Conservation (phyloP, 441 rosid genomes). For the Arabidopsis hybrid region DNA sequence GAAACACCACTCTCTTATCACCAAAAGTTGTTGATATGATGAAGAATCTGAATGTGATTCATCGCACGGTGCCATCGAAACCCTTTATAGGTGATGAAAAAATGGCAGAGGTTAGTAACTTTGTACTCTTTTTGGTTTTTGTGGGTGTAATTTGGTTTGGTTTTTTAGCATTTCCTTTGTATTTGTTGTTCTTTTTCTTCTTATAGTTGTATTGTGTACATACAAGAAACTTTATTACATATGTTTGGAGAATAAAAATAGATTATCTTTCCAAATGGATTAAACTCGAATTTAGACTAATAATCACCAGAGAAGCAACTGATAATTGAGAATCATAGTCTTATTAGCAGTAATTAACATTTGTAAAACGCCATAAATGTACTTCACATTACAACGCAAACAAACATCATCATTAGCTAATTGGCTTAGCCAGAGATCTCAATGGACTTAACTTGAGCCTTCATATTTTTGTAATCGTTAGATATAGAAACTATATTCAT, state of each 20-base stretch:
- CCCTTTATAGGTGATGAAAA: constrained; percentile 10
- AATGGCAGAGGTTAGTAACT: constrained; percentile 21
- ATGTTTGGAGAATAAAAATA: constrained; percentile 34
- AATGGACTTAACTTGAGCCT: too few relatives aligned
- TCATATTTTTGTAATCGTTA: too few relatives aligned
- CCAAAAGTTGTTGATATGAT: not conserved
- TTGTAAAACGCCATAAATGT: too few relatives aligned
- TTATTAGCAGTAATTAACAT: too few relatives aligned
- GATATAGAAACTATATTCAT: too few relatives aligned
- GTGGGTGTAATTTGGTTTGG: constrained; percentile 38
- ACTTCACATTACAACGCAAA: too few relatives aligned
- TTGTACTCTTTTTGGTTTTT: constrained; percentile 17
- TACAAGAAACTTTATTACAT: constrained; percentile 32
- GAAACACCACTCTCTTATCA: not conserved
- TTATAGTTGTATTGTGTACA: constrained; percentile 41
- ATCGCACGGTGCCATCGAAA: not conserved
- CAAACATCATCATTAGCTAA: too few relatives aligned
- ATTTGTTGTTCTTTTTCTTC: not conserved
- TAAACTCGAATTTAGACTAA: not conserved
- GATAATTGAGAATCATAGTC: too few relatives aligned
- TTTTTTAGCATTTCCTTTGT: constrained; percentile 23
- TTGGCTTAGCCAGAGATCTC: too few relatives aligned
- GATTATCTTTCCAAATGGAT: not conserved
- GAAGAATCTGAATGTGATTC: not conserved
- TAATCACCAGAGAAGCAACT: too few relatives aligned